phyloP scores from a whole-genome alignment of 1,284 basidiomycete species.

The Anthracocystis setariae region DNA sequence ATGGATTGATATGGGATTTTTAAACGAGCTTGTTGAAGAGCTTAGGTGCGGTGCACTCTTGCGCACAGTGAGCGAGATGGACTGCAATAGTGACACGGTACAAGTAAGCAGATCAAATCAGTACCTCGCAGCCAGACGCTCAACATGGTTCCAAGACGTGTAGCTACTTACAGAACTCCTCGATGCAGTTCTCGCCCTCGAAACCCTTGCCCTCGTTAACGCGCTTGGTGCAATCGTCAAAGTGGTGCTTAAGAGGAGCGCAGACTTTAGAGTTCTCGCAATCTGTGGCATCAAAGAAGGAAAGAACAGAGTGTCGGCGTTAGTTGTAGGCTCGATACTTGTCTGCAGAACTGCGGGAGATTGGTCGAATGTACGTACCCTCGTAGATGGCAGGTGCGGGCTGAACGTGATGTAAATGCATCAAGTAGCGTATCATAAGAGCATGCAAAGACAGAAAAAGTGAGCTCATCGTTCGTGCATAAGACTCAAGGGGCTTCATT shows the following conservation, averaged over 20 bases:
- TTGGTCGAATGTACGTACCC: slow-evolving; percentile 26
- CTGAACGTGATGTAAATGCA: slow-evolving; percentile 7
- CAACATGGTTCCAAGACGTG: not conserved
- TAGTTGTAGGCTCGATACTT: not conserved
- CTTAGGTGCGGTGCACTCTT: slow-evolving; percentile 64
- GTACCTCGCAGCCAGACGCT: not conserved
- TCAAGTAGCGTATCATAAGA: no score
- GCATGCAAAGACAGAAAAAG: not conserved
- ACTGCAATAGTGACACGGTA: slow-evolving; percentile 13
- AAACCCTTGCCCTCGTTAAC: slow-evolving; percentile 65
- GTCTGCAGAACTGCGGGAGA: no score
- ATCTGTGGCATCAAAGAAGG: slow-evolving; percentile 23
- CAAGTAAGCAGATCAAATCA: not conserved
- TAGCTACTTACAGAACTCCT: slow-evolving; percentile 65
- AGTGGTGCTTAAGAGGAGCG: slow-evolving; percentile 65
- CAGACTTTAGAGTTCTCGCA: slow-evolving; percentile 66
- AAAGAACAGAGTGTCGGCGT: not conserved
- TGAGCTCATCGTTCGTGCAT: slow-evolving; percentile 1
- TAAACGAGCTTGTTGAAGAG: slow-evolving; percentile 61
- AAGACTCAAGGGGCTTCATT: not conserved
- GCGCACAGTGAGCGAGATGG: slow-evolving; percentile 64
- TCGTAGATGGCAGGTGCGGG: slow-evolving; percentile 58
- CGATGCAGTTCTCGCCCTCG: slow-evolving; percentile 66
- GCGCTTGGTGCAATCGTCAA: slow-evolving; percentile 66
- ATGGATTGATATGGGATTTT: no score